phyloP scores from a whole-genome alignment of 257 asterid species.

The Scutellaria galericulata region DNA sequence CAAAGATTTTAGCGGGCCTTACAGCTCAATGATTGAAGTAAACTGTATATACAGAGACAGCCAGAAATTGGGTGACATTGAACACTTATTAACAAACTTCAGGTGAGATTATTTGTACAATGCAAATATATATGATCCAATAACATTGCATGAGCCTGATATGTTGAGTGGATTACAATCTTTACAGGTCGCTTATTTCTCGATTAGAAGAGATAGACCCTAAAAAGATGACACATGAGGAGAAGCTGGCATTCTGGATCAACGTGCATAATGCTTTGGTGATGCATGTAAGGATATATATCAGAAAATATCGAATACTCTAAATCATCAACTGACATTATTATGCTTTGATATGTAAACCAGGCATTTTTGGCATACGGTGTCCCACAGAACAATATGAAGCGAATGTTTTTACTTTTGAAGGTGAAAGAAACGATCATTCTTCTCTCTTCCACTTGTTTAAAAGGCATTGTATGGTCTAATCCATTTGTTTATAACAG shows the following conservation, averaged over 20 bases:
- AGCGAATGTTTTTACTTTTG: constrained; percentile 77
- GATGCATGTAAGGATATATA: constrained; percentile 78
- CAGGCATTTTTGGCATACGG: constrained; percentile 96
- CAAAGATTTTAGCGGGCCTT: constrained; percentile 96
- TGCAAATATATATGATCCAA: not conserved
- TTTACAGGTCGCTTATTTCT: constrained; percentile 80
- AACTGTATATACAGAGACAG: constrained; percentile 78
- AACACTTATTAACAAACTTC: constrained; percentile 71
- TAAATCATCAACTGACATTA: constrained; percentile 17
- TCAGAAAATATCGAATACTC: not conserved
- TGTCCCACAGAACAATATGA: constrained; percentile 86
- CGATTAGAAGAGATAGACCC: constrained; percentile 86
- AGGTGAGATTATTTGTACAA: constrained; percentile 53
- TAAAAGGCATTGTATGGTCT: constrained; percentile 34
- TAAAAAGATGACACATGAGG: constrained; percentile 74
- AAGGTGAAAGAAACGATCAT: constrained; percentile 58
- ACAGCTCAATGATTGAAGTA: constrained; percentile 98
- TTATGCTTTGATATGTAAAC: constrained; percentile 20
- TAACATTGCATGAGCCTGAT: not conserved
- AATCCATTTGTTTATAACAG: constrained; percentile 46
- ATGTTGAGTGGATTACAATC: not conserved
- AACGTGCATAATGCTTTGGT: constrained; percentile 93
- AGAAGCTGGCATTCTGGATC: constrained; percentile 97
- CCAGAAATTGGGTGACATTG: constrained; percentile 76
- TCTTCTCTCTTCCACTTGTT: not conserved